phyloP scores from a whole-genome alignment of 2,329 filamentous ascomycete species.

The Helicocarpus griseus region DNA sequence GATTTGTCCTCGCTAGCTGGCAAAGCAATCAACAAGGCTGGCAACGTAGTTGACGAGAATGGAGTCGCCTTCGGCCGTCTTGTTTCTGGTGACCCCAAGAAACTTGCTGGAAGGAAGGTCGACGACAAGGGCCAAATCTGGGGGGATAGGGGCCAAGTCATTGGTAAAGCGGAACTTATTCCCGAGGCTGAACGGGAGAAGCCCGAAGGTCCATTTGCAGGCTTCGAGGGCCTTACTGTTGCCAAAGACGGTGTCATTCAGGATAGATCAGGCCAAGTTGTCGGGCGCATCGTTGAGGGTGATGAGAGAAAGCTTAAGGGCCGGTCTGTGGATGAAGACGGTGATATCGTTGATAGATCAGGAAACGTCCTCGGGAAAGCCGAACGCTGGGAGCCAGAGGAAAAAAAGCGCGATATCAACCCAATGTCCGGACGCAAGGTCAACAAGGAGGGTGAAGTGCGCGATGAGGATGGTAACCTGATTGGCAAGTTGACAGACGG shows the following conservation, averaged over 20 bases:
- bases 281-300: constrained; percentile 54
- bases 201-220: constrained; percentile 50
- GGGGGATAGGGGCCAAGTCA: constrained; percentile 53
- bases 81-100: constrained; percentile 46
- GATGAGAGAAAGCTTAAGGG: constrained; percentile 55
- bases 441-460: constrained; percentile 42
- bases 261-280: constrained; percentile 43
- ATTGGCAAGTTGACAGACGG: constrained; percentile 38
- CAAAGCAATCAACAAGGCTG: constrained; percentile 54
- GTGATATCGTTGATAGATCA: constrained; percentile 57
- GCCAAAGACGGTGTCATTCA: constrained; percentile 49
- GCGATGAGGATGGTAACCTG: constrained; percentile 36
- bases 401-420: constrained; percentile 46
- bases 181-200: constrained; percentile 39
- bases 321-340: constrained; percentile 58
- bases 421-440: constrained; percentile 49
- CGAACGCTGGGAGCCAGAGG: constrained; percentile 57
- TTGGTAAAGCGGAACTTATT: constrained; percentile 49
- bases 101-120: constrained; percentile 52
- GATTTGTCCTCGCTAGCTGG: constrained; percentile 53
- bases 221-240: constrained; percentile 48
- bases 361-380: constrained; percentile 59
- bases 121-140: constrained; percentile 55
- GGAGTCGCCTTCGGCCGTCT: constrained; percentile 51
- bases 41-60: constrained; percentile 51